Base-by-base conservation (phyloP, 306 rosid species). In the Echinosophora koreensis region DNA sequence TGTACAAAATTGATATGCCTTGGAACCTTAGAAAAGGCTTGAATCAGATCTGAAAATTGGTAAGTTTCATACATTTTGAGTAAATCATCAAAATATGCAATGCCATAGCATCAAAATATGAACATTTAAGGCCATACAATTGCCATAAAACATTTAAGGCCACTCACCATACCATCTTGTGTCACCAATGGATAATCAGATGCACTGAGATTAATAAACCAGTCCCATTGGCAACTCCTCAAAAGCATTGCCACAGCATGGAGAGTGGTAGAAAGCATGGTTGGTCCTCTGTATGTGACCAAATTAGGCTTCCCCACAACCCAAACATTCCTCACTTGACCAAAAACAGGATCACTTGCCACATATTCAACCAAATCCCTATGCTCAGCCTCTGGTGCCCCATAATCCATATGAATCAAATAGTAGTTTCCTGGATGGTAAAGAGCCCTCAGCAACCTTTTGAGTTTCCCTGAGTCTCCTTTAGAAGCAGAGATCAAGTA, bases 111-210 rank as follows among this genome's bases (percentile, higher is more conserved):
- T 7, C 60, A 68, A 41, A 3, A 8, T 30, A 66, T 34, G 22
- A 46, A 15, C 27, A 80, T 14, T 44, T 37, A 57, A 80, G 66
- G 77, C 51, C 90, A 91, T 22, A 22, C 22, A 22, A 22, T 22
- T 58, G 73, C 34, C 22, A 70, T 15, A 28, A 28, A 46, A 15
- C 27, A 80, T 14, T 44, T 37, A 57, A 80, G 63, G 77, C 46
- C 90, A 91, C 98, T 93, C 97, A 93, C 98, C 96, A 81, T 94
- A 94, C 98, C 98, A 90, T 94, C 97, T 94, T 94, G 98, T 83
- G 98, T 89, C 39, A 90, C 80, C 14, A 94, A 59, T 3, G 98
- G 98, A 75, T 94, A 94, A 59, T 94, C 98, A 78, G 97, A 90
- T n/a, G 98, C 98, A 71, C 98, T 94, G 39, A 94, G 96, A 84